A percentile compares a stretch with the other conserved stretches of the same genome.
Conservation (phyloP, 495 filamentous ascomycete species). For the Penicillium manginii region DNA sequence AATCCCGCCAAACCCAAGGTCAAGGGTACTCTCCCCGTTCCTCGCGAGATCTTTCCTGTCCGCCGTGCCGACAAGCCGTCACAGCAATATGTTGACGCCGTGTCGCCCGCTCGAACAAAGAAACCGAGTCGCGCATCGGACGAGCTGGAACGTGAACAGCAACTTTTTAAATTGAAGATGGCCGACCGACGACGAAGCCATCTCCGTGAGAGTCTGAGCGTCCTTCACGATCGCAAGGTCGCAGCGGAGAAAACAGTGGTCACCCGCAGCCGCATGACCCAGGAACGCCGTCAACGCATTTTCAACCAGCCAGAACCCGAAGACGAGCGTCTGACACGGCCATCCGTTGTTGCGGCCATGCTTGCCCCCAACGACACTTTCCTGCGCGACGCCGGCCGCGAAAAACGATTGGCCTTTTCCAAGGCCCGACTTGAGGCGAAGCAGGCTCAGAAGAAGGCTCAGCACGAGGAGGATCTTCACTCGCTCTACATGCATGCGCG, state of each 20-base stretch:
- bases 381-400: constrained; percentile 53
- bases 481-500: constrained; percentile 67
- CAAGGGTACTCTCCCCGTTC: constrained; percentile 74
- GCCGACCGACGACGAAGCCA: constrained; percentile 62
- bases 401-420: constrained; percentile 49
- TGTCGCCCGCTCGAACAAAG: constrained; percentile 40
- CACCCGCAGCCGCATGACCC: constrained; percentile 38
- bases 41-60: constrained; percentile 64
- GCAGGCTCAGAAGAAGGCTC: constrained; percentile 40
- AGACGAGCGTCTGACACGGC: constrained; percentile 63
- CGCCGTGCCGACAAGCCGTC: constrained; percentile 52
- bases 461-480: constrained; percentile 56
- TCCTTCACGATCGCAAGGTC: constrained; percentile 60
- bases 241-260: constrained; percentile 40
- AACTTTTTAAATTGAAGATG: constrained; percentile 65
- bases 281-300: constrained; percentile 47
- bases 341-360: constrained; percentile 51
- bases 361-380: constrained; percentile 37
- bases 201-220: constrained; percentile 63
- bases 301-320: constrained; percentile 56
- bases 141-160: constrained; percentile 52
- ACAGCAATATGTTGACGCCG: constrained; percentile 55
- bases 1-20: constrained; percentile 49
- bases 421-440: constrained; percentile 40
- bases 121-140: constrained; percentile 31